Percentiles rank a stretch among this genome's conserved stretches.
Evolutionary conservation across 1,284 basidiomycete species (phyloP).

Genomic region (Cerioporus squamosus): DNA sequence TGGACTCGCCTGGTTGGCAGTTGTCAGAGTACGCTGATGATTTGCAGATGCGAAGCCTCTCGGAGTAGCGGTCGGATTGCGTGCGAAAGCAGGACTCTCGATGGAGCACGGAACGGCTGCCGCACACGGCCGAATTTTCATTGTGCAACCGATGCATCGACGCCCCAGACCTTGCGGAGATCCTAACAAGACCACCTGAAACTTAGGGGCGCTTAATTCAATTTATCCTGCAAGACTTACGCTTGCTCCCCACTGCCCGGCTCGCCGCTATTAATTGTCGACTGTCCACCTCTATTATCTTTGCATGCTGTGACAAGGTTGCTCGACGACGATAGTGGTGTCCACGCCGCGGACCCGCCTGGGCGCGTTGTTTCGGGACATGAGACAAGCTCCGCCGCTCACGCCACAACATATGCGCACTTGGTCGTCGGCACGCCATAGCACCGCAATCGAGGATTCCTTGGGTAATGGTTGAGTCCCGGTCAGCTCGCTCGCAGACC

Average conservation of each 20-base stretch:
- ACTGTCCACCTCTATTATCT: neutral
- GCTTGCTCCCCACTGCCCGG: neutral
- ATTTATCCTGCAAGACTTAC: neutral
- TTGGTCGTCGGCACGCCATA: too few species aligned
- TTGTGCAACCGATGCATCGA: neutral
- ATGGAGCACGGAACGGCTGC: neutral
- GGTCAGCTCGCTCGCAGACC: too few species aligned
- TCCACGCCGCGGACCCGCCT: neutral
- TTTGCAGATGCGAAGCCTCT: neutral
- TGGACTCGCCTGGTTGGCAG: neutral
- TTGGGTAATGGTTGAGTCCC: too few species aligned
- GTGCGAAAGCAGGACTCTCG: neutral
- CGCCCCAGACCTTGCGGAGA: neutral
- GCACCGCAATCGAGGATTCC: too few species aligned
- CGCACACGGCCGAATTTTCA: neutral
- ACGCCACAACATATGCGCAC: neutral
- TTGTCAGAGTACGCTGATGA: too few species aligned
- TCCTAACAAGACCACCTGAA: conserved; percentile 11
- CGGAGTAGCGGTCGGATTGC: neutral
- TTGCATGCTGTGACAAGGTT: neutral
- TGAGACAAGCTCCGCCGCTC: conserved; percentile 1
- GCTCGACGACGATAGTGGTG: neutral
- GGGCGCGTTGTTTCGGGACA: neutral
- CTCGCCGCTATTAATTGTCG: conserved; percentile 1
- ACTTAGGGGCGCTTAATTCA: neutral